Conservation (phyloP, 2,329 filamentous ascomycete species). For the Curvularia lunata region DNA sequence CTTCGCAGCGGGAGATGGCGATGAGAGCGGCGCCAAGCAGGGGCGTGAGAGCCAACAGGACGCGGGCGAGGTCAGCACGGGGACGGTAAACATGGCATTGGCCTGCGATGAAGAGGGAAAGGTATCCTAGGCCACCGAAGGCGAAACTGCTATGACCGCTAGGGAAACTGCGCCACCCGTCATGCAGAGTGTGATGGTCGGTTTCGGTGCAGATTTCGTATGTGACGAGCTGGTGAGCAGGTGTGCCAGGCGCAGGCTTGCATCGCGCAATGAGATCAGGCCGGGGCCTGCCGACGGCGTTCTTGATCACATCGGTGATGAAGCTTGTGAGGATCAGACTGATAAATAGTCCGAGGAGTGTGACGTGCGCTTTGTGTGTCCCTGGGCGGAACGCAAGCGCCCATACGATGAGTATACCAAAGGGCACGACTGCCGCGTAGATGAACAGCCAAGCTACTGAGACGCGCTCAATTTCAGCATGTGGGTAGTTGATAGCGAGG, state of each 20-base stretch:
- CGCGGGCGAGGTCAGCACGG: slow-evolving; percentile 62
- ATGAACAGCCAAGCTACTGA: slow-evolving; percentile 78
- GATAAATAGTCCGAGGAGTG: slow-evolving; percentile 80
- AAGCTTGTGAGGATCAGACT: slow-evolving; percentile 75
- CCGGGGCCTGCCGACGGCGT: slow-evolving; percentile 79
- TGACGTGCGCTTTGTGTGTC: slow-evolving; percentile 82
- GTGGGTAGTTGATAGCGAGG: slow-evolving; percentile 81
- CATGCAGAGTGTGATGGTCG: slow-evolving; percentile 72
- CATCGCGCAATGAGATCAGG: slow-evolving; percentile 91
- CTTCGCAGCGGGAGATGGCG: slow-evolving; percentile 66
- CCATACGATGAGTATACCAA: slow-evolving; percentile 70
- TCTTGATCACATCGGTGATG: slow-evolving; percentile 87
- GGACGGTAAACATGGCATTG: slow-evolving; percentile 67
- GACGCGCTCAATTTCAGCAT: slow-evolving; percentile 83
- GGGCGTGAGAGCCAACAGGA: slow-evolving; percentile 62
- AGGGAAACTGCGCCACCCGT: slow-evolving; percentile 85
- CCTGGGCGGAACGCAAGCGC: slow-evolving; percentile 67
- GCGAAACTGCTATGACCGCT: slow-evolving; percentile 80
- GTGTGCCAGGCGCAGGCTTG: slow-evolving; percentile 68
- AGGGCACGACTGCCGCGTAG: slow-evolving; percentile 76
- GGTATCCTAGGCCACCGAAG: slow-evolving; percentile 78
- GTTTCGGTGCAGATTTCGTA: slow-evolving; percentile 76
- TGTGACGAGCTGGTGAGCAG: slow-evolving; percentile 62
- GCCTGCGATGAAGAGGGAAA: slow-evolving; percentile 72
- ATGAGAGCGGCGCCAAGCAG: slow-evolving; percentile 65